Evolutionary conservation across 2,329 filamentous ascomycete species (phyloP).

Genomic region (Claviceps sp.): DNA sequence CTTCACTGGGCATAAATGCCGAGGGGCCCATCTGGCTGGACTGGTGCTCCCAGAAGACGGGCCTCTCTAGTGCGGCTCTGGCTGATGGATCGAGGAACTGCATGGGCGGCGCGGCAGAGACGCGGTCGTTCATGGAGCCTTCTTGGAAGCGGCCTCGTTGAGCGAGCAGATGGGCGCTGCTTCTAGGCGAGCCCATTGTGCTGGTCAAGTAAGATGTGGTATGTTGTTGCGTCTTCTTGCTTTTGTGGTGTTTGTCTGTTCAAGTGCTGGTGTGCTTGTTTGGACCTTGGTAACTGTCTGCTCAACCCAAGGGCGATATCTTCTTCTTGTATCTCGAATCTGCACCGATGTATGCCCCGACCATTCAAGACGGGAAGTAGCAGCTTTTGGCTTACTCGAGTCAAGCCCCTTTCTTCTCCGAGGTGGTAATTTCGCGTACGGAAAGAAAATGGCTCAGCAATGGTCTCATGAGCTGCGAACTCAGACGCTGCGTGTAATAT

Average conservation of each 20-base stretch:
- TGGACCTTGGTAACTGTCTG: too few species aligned
- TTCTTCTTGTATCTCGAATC: too few species aligned
- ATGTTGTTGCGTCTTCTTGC: neutral
- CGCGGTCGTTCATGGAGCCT: slow-evolving; percentile 75
- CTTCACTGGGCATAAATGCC: slow-evolving; percentile 4
- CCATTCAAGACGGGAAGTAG: too few species aligned
- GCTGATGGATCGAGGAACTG: slow-evolving; percentile 43
- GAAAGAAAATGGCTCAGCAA: too few species aligned
- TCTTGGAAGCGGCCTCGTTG: slow-evolving; percentile 49
- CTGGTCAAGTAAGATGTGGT: neutral
- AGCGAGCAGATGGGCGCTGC: slow-evolving; percentile 15
- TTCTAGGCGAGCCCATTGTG: slow-evolving; percentile 16
- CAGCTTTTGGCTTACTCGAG: too few species aligned
- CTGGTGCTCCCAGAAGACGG: slow-evolving; percentile 1
- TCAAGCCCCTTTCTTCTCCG: too few species aligned
- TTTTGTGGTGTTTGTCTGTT: neutral
- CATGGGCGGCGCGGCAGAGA: slow-evolving; percentile 56
- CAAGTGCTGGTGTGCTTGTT: neutral
- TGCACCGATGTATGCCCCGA: too few species aligned
- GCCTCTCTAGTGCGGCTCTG: slow-evolving; percentile 18
- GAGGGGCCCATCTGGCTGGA: neutral
- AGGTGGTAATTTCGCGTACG: too few species aligned
- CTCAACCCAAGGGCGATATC: too few species aligned
- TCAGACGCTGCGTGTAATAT: too few species aligned
- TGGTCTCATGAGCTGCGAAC: too few species aligned